Percentiles rank a stretch among this genome's conserved stretches.
phyloP scores from a whole-genome alignment of 2,329 filamentous ascomycete species.

The Stagonosporopsis cucurbitacearum region DNA sequence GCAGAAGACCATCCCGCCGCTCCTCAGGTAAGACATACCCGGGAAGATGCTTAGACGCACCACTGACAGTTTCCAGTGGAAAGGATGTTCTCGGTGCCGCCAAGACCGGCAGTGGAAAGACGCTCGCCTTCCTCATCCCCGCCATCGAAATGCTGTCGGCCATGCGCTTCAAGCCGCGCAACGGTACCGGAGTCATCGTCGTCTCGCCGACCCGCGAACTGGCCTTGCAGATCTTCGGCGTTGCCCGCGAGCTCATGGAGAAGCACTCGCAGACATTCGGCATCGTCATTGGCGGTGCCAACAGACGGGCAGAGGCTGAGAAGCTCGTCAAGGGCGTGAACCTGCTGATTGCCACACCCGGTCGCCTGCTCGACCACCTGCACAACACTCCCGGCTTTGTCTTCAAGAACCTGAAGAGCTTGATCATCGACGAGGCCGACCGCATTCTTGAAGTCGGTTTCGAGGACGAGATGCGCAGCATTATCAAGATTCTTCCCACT shows the following conservation, averaged over 20 bases:
- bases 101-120: constrained; percentile 97
- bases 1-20: constrained; percentile 81
- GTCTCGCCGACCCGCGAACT: constrained; percentile 93
- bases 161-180: constrained; percentile 91
- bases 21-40: constrained; percentile 64
- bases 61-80: constrained; percentile 54
- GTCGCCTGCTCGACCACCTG: constrained; percentile 89
- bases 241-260: constrained; percentile 90
- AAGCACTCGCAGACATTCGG: constrained; percentile 95
- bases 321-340: constrained; percentile 96
- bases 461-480: constrained; percentile 97
- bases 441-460: constrained; percentile 96
- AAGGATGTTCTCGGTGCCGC: constrained; percentile 93
- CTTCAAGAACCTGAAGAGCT: constrained; percentile 89
- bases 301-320: constrained; percentile 86
- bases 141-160: constrained; percentile 91
- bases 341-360: constrained; percentile 90
- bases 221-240: constrained; percentile 94
- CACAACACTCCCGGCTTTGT: constrained; percentile 89
- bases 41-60: no score
- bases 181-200: constrained; percentile 83
- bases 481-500: constrained; percentile 87
- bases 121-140: constrained; percentile 90
- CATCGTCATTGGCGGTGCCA: constrained; percentile 95
- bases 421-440: constrained; percentile 97